A percentile compares a stretch with the other conserved stretches of the same genome.
phyloP scores from a whole-genome alignment of 2,329 filamentous ascomycete species.

The Diaporthe caulivora region DNA sequence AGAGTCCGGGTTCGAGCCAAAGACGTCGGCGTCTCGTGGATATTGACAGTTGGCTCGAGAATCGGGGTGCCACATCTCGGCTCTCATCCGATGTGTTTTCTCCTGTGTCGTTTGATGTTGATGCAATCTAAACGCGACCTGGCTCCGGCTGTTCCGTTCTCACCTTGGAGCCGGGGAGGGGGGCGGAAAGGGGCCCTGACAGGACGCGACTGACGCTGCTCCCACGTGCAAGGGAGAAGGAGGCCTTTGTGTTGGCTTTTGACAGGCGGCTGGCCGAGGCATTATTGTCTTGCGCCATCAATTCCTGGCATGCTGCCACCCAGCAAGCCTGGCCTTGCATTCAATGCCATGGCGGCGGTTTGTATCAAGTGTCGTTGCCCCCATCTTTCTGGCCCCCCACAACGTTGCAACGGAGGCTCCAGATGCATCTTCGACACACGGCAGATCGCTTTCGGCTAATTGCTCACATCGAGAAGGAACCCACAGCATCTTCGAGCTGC shows the following conservation, averaged over 20 bases:
- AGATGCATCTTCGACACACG: constrained; percentile 23
- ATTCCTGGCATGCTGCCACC: not conserved
- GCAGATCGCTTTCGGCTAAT: constrained; percentile 31
- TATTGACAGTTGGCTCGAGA: constrained; percentile 10
- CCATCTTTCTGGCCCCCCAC: not conserved
- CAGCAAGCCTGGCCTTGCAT: constrained; percentile 5
- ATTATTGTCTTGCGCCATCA: not conserved
- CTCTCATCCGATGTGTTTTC: constrained; percentile 10
- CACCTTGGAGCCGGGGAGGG: constrained; percentile 20
- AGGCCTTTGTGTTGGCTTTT: not conserved
- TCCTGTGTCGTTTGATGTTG: constrained; percentile 24
- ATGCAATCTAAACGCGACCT: constrained; percentile 18
- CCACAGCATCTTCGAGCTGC: not conserved
- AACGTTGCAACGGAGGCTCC: constrained; percentile 20
- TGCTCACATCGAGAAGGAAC: constrained; percentile 16
- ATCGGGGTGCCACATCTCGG: not conserved
- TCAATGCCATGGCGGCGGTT: constrained; percentile 12
- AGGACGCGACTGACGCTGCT: not conserved
- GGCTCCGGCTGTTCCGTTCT: constrained; percentile 29
- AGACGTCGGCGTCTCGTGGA: not conserved
- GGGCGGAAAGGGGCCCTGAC: not conserved
- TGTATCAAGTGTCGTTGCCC: constrained; percentile 12
- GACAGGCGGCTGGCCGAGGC: not conserved
- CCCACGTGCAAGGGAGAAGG: not conserved
- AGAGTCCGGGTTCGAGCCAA: too few species aligned